Percentiles rank a stretch among this genome's conserved stretches.
Conservation (phyloP, 805 yeast species). For the Priceomyces castillae region DNA sequence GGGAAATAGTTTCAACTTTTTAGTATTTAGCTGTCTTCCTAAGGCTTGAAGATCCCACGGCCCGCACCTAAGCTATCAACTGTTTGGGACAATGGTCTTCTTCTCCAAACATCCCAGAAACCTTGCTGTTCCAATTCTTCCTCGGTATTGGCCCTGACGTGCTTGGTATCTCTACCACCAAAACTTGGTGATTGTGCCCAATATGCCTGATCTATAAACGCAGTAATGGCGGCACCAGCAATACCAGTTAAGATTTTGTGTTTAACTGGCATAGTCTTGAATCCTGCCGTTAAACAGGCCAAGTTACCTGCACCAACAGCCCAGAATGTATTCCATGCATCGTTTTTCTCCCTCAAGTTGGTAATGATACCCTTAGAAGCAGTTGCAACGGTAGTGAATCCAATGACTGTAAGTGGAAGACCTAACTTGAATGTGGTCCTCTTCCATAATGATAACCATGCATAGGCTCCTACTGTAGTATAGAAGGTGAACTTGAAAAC, state of each 20-base stretch:
- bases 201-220: constrained; percentile 35
- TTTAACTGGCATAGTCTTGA: constrained; percentile 40
- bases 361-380: constrained; percentile 48
- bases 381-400: constrained; percentile 50
- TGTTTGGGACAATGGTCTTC: constrained; percentile 81
- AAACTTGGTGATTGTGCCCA: constrained; percentile 42
- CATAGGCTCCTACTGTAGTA: constrained; percentile 50
- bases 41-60: constrained; percentile 51
- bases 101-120: constrained; percentile 77
- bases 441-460: constrained; percentile 44
- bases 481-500: constrained; percentile 46
- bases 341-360: constrained; percentile 61
- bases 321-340: constrained; percentile 64
- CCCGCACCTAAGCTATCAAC: constrained; percentile 71
- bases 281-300: constrained; percentile 43
- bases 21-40: constrained; percentile 1
- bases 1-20: neutral
- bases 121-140: constrained; percentile 42
- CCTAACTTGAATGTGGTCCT: constrained; percentile 42
- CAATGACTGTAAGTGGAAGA: constrained; percentile 38
- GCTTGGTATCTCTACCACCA: constrained; percentile 37
- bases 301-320: constrained; percentile 53
- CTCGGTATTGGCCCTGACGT: constrained; percentile 39
- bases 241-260: constrained; percentile 41
- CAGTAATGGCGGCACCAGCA: constrained; percentile 38